Base-by-base conservation (phyloP, 352 stramenopile species). In the Halophytophthora polymorphica region DNA sequence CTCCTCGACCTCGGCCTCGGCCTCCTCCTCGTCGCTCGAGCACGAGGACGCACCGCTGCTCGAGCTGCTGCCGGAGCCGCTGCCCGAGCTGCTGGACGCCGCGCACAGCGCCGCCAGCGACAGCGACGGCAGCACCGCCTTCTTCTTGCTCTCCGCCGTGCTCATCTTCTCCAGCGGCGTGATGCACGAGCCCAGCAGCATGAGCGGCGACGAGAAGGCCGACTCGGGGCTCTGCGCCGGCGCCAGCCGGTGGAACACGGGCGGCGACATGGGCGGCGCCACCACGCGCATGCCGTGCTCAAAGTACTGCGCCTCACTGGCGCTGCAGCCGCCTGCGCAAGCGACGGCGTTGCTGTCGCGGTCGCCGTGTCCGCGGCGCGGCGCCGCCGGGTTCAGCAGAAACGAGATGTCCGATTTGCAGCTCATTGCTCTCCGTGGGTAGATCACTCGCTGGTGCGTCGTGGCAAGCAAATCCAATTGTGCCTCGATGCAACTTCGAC, bases 361-460 rank as follows among this genome's bases (percentile, higher is more conserved):
- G 14, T 47, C 41, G 18, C 39, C 29, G 3, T 25, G 15, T 14
- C 33, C 12, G 8, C 18, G 41, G 14, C 44, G 40, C 37, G 53
- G 53, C 35, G 44, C 42, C n/a, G 31, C 53, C 11, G 69, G 65
- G 55, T 78, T 78, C 53, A 78, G 56, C 37, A 78, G 59, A 53
- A 78, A 75, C 22, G 65, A 60, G 40, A 78, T 71, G 51, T 69
- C 49, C 36, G 62, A 64, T 45, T 78, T 78, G 56, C 35, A 45
- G 39, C 52, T 59, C 68, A 77, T 77, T 17, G 29, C 38, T 39
- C n/a, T 46, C n/a, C n/a, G n/a, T n/a, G n/a, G n/a, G n/a, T n/a
- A n/a, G n/a, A n/a, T n/a, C n/a, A n/a, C n/a, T n/a, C n/a, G n/a
- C n/a, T n/a, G 23, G 50, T 35, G 25, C 25, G 25, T 31, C 25